These are phyloP conservation scores for Coelastrella sp. DNA, from an alignment of 139 green algal species.

Conservation along the genomic window DNA sequence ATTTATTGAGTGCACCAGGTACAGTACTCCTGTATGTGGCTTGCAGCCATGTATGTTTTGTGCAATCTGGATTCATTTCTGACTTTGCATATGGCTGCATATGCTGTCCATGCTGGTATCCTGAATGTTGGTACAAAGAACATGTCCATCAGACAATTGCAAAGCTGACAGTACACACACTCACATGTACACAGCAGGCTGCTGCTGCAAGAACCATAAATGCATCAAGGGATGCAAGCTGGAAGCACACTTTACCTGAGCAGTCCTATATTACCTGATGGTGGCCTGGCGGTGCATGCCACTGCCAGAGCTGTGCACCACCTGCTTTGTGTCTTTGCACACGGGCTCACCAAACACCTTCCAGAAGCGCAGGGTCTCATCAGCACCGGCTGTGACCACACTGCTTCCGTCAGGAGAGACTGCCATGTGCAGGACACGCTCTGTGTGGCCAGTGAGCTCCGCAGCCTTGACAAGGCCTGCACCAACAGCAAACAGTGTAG, in stretches of 20 bases:
- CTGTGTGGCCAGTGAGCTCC: constrained; percentile 96
- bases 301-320: constrained; percentile 11
- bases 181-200: background rate
- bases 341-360: constrained; percentile 81
- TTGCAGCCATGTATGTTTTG: background rate
- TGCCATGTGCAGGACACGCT: constrained; percentile 96
- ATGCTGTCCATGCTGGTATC: background rate
- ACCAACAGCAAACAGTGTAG: background rate
- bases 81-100: background rate
- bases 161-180: background rate
- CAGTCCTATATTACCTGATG: background rate
- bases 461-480: constrained; percentile 56
- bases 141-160: too few species aligned
- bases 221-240: background rate
- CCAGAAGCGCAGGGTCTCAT: constrained; percentile 99
- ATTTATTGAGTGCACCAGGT: background rate
- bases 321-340: background rate
- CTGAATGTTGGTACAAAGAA: too few species aligned
- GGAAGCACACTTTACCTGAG: background rate
- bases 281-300: background rate
- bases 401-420: constrained; percentile 93
- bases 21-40: background rate
- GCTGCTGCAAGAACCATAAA: background rate
- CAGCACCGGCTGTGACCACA: constrained; percentile 64
- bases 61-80: too few species aligned